Base-by-base conservation (phyloP, 805 yeast species). In the Schizosaccharomyces cryophilus region DNA sequence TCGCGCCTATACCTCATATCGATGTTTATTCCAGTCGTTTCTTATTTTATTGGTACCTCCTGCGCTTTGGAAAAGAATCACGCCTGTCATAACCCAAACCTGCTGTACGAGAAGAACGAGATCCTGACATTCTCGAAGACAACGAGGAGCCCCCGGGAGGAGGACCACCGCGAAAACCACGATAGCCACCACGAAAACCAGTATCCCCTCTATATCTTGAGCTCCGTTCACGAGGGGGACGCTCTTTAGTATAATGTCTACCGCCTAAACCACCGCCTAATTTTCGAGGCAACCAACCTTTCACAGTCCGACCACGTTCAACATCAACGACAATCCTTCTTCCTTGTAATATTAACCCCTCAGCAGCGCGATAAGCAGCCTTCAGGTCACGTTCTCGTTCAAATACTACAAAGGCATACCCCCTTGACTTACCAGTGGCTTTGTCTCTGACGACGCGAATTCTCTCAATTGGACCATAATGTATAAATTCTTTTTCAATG, bases 241-340 rank as follows among this genome's bases (percentile, higher is more conserved):
- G 42, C 65, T 62, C 58, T 67, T 70, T 73, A 2, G 80, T 75
- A 67, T 82, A 82, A 60, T 81, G 80, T 61, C 93, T 74, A 1
- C 95, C 95, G 3, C 96, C 96, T n/a, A 85, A 71, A 0, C 96
- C 96, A 3, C 96, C 96, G 0, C 95, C 96, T 2, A 90, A 73
- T 19, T 73, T 63, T 40, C 74, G 66, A 0, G 77, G 77, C 31
- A 67, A 67, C 76, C 76, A 74, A 19, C 63, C 62, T 51, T 66
- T 67, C 24, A 69, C 72, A 2, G 71, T 65, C 1, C 74, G 63
- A 1, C 75, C 75, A 13, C 75, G 66, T 61, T 73, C 77, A 3
- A 69, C 70, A 61, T 74, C 77, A 1, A 69, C 69, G 9, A 73
- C 73, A 11, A 82, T 75, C 4, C 75, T 72, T 58, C 88, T 72